These are phyloP conservation scores for Agrocybe pediades DNA, from an alignment of 768 basidiomycete species.

Conservation along the genomic window DNA sequence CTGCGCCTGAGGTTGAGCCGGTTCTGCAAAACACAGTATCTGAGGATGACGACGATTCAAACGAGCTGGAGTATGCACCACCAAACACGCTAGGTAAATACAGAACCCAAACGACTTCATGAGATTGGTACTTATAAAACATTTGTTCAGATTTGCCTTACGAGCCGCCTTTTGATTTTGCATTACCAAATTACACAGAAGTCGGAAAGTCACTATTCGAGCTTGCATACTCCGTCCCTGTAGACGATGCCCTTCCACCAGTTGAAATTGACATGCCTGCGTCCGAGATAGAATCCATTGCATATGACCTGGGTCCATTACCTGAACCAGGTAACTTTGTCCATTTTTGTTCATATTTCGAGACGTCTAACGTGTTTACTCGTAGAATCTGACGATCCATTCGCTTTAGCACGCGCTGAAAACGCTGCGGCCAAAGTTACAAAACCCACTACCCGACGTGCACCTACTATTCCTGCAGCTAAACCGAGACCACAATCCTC, in stretches of 20 bases:
- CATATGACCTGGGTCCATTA: conserved; percentile 31
- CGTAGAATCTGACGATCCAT: conserved; percentile 21
- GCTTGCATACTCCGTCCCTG: conserved; percentile 31
- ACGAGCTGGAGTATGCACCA: conserved; percentile 55
- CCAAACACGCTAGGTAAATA: conserved; percentile 45
- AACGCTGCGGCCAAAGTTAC: background rate
- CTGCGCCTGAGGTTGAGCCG: conserved; percentile 26
- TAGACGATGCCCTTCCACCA: conserved; percentile 29
- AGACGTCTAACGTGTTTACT: background rate
- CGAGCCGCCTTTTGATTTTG: conserved; percentile 45
- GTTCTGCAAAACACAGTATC: conserved; percentile 24
- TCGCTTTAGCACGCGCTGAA: conserved; percentile 13
- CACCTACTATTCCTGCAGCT: too few species aligned
- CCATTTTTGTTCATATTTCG: too few species aligned
- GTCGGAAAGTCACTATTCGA: conserved; percentile 39
- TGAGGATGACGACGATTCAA: conserved; percentile 36
- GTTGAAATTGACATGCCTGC: conserved; percentile 30
- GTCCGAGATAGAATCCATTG: conserved; percentile 20
- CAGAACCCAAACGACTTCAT: background rate
- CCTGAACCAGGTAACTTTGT: conserved; percentile 27
- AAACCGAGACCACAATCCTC: conserved; percentile 11
- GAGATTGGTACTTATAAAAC: background rate
- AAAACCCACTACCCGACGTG: background rate
- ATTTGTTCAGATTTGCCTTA: conserved; percentile 39
- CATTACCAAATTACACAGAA: conserved; percentile 43